Conservation (phyloP, 2,329 filamentous ascomycete species). For the Xylaria polymorpha region DNA sequence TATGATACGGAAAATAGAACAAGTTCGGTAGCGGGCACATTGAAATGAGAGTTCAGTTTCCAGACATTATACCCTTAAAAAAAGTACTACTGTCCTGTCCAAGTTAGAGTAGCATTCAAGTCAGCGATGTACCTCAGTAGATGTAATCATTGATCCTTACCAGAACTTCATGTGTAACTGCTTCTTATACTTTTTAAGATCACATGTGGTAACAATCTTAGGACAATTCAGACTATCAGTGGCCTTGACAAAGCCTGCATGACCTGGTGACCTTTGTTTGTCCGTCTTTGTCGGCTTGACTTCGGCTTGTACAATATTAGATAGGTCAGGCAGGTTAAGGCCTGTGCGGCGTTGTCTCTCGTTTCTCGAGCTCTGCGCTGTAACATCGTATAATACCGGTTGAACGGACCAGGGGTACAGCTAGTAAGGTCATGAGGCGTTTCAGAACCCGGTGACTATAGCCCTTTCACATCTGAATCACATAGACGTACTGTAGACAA, state of each 20-base stretch:
- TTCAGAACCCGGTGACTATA: background rate
- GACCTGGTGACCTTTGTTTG: background rate
- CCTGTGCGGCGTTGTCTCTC: background rate
- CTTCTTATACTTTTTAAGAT: background rate
- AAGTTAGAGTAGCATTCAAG: background rate
- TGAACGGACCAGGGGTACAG: background rate
- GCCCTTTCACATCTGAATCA: background rate
- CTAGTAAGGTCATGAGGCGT: background rate
- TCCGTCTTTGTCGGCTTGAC: background rate
- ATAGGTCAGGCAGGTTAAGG: background rate
- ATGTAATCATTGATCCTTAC: background rate
- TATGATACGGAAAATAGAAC: constrained; percentile 27
- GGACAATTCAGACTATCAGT: background rate
- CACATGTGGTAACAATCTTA: background rate
- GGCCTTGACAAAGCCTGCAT: background rate
- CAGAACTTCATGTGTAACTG: background rate
- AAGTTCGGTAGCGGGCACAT: background rate
- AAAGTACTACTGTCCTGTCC: background rate
- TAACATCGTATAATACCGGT: background rate
- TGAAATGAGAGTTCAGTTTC: background rate
- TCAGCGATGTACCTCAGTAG: background rate
- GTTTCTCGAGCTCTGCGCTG: background rate
- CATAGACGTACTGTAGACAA: background rate
- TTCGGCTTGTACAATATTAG: background rate
- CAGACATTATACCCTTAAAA: no score